A percentile compares a stretch with the other conserved stretches of the same genome.
Conservation (phyloP, 169 alveolate species). For the Cryptosporidium muris region DNA sequence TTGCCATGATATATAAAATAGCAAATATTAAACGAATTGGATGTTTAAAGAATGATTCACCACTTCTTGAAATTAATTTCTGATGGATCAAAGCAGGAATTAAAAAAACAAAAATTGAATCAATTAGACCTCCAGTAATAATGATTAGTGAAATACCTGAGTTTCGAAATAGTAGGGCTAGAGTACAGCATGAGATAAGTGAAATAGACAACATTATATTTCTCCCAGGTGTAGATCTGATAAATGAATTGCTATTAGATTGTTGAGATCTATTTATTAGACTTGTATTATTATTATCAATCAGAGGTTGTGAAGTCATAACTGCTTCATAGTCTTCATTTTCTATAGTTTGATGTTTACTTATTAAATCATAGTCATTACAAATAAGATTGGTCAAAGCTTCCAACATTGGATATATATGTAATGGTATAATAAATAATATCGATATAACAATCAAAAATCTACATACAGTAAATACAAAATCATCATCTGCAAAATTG, state of each 20-base stretch:
- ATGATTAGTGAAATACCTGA: constrained; percentile 2
- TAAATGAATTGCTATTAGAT: constrained; percentile 5
- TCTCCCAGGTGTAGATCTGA: constrained; percentile 52
- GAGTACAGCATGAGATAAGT: constrained; percentile 20
- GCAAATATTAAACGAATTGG: constrained; percentile 29
- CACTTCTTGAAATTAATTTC: constrained; percentile 1
- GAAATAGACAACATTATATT: constrained; percentile 15
- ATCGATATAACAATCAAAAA: constrained; percentile 12
- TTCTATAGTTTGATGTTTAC: not conserved
- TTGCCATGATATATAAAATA: constrained; percentile 16
- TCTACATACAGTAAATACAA: constrained; percentile 8
- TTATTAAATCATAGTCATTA: constrained; percentile 5
- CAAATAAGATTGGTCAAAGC: constrained; percentile 47
- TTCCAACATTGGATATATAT: constrained; percentile 63
- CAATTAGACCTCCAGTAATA: constrained; percentile 62
- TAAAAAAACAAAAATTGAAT: constrained; percentile 51
- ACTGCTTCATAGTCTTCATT: constrained; percentile 1
- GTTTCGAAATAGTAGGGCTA: constrained; percentile 9
- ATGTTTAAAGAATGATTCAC: constrained; percentile 14
- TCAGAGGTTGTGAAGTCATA: not conserved
- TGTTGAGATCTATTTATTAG: not conserved
- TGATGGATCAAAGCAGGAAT: constrained; percentile 58
- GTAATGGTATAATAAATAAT: constrained; percentile 48
- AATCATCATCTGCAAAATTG: not conserved
- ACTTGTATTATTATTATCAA: not conserved